Base-by-base conservation (phyloP, 805 yeast species). In the Priceomyces fermenticarens region DNA sequence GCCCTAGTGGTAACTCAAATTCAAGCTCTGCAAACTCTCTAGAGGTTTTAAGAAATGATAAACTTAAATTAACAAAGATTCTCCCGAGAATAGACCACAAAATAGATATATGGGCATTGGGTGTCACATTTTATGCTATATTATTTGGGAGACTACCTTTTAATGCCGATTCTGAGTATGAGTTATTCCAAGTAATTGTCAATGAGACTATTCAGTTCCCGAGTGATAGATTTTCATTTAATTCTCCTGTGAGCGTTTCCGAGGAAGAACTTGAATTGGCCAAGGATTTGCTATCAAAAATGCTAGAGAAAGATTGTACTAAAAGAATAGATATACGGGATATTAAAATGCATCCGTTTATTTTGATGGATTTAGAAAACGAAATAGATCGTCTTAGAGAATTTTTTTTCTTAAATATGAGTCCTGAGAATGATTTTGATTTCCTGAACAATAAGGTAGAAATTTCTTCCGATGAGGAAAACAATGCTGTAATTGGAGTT, bases 51-150 rank as follows among this genome's bases (percentile, higher is more conserved):
- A 52, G 42, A 29, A 59, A 55, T 39, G 55, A 54, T 23, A 40
- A 51, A 4, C 41, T 52, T 10, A 40, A 43, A 3, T n/a, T 50
- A 13, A 45, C 57, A 4, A 55, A 55, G 36, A 35, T 56, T 10
- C 28, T 53, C 25, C 77, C 81, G 3, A 78, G 72, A 40, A 84
- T 91, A 32, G 83, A 87, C 39, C 73, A 82, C 57, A 88, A 86
- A 60, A 86, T 93, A 41, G 99, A 93, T 64, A 85, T 91, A n/a
- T 93, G 99, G 99, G 96, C 99, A 0, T 63, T 89, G 14, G 99
- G 99, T 9, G 89, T 91, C 4, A 90, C 98, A 0, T 65, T 93
- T 12, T 93, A 81, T 61, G 90, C 97, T 58, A 65, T 93, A 30
- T 57, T 91, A 10, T 91, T 87, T 65, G 99, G 99, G 9, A 73